Percentiles rank a stretch among this genome's conserved stretches.
Conservation (phyloP, 116 monocot genomes). For the Phalaenopsis hybrid region DNA sequence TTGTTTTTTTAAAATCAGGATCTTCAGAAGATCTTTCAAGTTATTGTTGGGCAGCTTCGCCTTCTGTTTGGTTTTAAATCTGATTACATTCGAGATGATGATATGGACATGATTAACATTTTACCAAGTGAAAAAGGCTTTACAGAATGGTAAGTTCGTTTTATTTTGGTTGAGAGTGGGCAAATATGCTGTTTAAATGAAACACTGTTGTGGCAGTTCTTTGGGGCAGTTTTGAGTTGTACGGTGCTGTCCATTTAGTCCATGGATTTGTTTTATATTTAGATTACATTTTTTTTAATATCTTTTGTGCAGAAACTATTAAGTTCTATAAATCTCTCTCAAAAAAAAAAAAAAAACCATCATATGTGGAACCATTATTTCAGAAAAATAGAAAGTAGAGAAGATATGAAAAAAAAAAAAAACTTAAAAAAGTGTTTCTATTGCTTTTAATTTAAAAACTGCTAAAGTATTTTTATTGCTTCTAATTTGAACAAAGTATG, state of each 20-base stretch:
- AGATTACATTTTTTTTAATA: neutral
- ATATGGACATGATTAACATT: conserved; percentile 31
- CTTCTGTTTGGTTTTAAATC: conserved; percentile 84
- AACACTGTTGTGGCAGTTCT: neutral
- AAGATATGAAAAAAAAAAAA: too few species aligned
- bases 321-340: neutral
- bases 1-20: conserved; percentile 38
- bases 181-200: neutral
- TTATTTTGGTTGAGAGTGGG: neutral
- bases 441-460: too few species aligned
- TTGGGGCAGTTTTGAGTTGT: neutral
- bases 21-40: conserved; percentile 58
- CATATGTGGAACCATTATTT: neutral
- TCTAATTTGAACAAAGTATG: too few species aligned
- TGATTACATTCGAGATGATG: conserved; percentile 23
- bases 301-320: neutral
- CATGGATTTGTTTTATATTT: neutral
- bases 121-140: conserved; percentile 66
- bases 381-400: too few species aligned
- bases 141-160: conserved; percentile 60
- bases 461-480: too few species aligned
- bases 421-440: too few species aligned
- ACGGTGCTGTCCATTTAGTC: neutral
- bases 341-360: neutral
- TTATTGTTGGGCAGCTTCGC: conserved; percentile 74